A percentile compares a stretch with the other conserved stretches of the same genome.
These are phyloP conservation scores for Pseudogymnoascus pannorum DNA, from an alignment of 2,329 filamentous ascomycete species.

Conservation along the genomic window DNA sequence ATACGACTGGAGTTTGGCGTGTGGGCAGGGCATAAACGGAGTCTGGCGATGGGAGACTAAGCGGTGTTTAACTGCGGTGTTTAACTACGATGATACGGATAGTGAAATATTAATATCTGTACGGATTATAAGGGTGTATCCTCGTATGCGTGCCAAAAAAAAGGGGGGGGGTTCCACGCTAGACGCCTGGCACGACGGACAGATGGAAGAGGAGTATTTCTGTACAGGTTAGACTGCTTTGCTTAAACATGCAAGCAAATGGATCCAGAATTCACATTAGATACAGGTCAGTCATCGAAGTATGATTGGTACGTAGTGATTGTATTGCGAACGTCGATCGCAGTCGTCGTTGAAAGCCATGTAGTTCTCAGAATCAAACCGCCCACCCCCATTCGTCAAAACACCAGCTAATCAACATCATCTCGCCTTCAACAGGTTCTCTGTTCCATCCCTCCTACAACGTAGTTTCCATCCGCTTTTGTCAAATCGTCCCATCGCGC, in stretches of 20 bases:
- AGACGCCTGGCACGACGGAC: not conserved
- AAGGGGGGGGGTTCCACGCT: not conserved
- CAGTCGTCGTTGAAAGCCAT: constrained; percentile 7
- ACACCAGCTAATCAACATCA: not conserved
- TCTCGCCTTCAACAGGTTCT: not conserved
- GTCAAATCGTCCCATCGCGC: not conserved
- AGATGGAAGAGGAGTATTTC: not conserved
- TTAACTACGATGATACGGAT: not conserved
- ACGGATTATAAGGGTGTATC: not conserved
- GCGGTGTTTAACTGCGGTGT: not conserved
- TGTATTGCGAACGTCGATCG: constrained; percentile 8
- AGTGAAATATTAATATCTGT: not conserved
- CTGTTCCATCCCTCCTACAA: not conserved
- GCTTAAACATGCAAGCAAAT: not conserved
- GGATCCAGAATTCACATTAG: not conserved
- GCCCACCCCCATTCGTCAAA: constrained; percentile 2
- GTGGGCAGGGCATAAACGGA: not conserved
- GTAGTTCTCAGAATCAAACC: constrained; percentile 3
- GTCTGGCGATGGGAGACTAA: not conserved
- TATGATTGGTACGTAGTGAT: constrained; percentile 2
- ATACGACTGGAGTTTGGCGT: constrained; percentile 3
- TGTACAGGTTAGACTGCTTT: not conserved
- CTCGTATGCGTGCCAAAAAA: not conserved
- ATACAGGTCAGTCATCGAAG: not conserved
- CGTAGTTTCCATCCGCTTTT: not conserved